Evolutionary conservation across 148 eudicot species (phyloP).

Genomic region (Spergularia marina): DNA sequence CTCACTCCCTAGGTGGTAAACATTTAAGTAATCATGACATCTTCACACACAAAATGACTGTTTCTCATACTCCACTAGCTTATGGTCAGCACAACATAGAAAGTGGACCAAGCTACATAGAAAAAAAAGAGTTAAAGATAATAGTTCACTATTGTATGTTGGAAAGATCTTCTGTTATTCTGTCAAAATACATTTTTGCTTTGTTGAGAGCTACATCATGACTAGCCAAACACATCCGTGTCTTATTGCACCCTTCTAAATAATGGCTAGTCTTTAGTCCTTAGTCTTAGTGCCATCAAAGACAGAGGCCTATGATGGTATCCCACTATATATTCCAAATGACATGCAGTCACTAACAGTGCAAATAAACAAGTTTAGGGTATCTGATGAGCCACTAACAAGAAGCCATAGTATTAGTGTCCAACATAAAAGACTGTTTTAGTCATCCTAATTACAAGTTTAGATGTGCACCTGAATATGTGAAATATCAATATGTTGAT

Average conservation of each 20-base stretch:
- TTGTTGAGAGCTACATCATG: no score
- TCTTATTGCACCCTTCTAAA: neutral
- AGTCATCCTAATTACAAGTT: neutral
- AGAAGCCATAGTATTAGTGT: no score
- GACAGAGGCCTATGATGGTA: neutral
- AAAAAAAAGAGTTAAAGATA: no score
- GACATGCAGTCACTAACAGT: neutral
- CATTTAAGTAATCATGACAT: neutral
- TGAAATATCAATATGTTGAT: slow-evolving; percentile 41
- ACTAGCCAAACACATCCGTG: neutral
- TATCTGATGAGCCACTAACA: no score
- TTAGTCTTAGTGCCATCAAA: neutral
- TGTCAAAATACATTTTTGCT: no score
- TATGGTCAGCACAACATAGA: neutral
- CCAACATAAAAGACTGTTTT: no score
- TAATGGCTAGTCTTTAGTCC: neutral
- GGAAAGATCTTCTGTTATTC: no score
- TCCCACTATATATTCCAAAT: neutral
- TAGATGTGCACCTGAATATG: slow-evolving; percentile 50
- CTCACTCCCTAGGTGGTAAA: neutral
- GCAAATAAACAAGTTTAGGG: neutral
- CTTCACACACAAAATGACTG: neutral
- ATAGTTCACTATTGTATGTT: no score
- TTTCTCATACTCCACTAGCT: neutral
- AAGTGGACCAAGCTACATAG: no score